These are phyloP conservation scores for Rhodamnia rubescens DNA, from an alignment of 345 rosid genomes.

Conservation along the genomic window DNA sequence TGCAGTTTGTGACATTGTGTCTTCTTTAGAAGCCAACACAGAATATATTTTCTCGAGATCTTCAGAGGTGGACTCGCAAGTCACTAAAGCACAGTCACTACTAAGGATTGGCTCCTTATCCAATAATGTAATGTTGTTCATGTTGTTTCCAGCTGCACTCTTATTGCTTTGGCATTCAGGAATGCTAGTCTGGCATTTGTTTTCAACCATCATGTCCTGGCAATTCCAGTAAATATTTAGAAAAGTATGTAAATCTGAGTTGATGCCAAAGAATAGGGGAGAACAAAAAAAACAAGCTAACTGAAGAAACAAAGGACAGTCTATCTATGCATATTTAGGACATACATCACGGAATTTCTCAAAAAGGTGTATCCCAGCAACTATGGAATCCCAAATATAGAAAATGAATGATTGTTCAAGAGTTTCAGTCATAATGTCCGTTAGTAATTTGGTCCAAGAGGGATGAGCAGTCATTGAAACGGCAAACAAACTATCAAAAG, in stretches of 20 bases:
- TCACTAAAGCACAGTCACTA: constrained; percentile 5
- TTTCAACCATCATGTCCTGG: not conserved
- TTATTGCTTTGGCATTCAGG: constrained; percentile 18
- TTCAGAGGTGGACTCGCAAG: constrained; percentile 12
- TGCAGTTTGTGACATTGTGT: constrained; percentile 37
- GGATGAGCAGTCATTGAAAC: not conserved
- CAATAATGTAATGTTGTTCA: not conserved
- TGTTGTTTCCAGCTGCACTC: constrained; percentile 10
- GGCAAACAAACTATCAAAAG: not conserved
- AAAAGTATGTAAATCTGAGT: not conserved
- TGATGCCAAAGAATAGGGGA: not conserved
- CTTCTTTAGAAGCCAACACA: constrained; percentile 28
- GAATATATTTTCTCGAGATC: constrained; percentile 23
- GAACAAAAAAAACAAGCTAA: not conserved
- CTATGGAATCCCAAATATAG: not conserved
- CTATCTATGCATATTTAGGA: not conserved
- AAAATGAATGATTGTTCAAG: not conserved
- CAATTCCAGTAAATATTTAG: not conserved
- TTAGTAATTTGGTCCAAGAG: not conserved
- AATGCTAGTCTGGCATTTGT: not conserved
- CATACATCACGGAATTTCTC: not conserved
- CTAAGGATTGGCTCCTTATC: constrained; percentile 2
- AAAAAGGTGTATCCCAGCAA: not conserved
- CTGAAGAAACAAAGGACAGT: not conserved
- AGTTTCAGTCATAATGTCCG: not conserved